Evolutionary conservation across 148 eudicot genomes (phyloP).

Genomic region (Euryodendron excelsum): DNA sequence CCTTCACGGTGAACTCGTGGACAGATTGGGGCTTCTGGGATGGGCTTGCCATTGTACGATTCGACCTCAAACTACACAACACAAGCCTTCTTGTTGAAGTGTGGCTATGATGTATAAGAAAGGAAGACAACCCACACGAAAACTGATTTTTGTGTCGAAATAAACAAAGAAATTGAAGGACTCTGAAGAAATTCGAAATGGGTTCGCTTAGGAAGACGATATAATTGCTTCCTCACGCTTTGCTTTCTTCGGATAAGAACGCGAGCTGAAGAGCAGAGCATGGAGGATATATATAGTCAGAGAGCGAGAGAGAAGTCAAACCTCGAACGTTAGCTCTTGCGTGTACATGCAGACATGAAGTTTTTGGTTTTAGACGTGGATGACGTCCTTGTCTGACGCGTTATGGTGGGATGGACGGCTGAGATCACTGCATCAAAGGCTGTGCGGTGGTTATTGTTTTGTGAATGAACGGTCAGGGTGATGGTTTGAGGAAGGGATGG

Average conservation of each 20-base stretch:
- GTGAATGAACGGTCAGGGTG: no score
- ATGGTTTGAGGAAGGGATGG: no score
- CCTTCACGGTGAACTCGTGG: constrained; percentile 55
- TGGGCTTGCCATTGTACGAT: constrained; percentile 30
- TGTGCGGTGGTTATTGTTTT: no score
- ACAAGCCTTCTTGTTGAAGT: not conserved
- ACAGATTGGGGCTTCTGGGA: constrained; percentile 36
- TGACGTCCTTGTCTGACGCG: no score
- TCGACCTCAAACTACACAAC: constrained; percentile 12
- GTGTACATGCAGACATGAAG: no score
- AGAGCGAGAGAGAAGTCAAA: not conserved
- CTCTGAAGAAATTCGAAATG: not conserved
- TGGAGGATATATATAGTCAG: not conserved
- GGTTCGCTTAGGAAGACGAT: not conserved
- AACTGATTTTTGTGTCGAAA: not conserved
- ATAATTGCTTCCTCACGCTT: constrained; percentile 1
- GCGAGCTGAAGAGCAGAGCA: constrained; percentile 11
- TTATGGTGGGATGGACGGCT: not conserved
- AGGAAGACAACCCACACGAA: not conserved
- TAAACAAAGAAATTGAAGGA: not conserved
- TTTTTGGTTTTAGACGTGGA: no score
- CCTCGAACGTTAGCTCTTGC: not conserved
- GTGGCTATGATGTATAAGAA: not conserved
- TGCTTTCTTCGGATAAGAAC: not conserved
- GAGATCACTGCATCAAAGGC: not conserved